phyloP scores from a whole-genome alignment of 1,284 basidiomycete genomes.

The Cystobasidium slooffiae region DNA sequence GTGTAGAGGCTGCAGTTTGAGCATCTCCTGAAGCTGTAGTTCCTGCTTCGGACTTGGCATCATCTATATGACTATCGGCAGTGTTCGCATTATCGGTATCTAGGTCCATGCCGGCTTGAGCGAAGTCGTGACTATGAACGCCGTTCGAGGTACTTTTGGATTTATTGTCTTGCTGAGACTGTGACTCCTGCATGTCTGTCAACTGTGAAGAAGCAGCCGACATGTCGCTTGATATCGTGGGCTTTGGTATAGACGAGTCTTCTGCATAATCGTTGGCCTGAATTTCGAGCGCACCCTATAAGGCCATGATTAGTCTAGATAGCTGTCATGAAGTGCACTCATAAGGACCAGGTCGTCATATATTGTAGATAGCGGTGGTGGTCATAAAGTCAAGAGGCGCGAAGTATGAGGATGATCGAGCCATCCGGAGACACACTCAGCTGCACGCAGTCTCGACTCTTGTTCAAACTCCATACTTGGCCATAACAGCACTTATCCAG shows the following conservation, averaged over 20 bases:
- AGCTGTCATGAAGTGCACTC: too few relatives aligned
- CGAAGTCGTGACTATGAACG: slow-evolving; percentile 9
- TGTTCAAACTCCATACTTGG: too few relatives aligned
- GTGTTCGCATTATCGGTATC: not conserved
- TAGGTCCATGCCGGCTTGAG: slow-evolving; percentile 15
- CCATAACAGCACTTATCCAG: not conserved
- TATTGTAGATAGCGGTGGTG: too few relatives aligned
- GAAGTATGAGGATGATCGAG: too few relatives aligned
- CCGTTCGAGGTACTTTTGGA: not conserved
- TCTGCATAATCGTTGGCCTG: slow-evolving; percentile 6
- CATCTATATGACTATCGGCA: not conserved
- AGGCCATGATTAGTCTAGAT: too few relatives aligned
- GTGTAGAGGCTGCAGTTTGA: slow-evolving; percentile 1
- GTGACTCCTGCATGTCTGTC: slow-evolving; percentile 16
- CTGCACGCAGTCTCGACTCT: too few relatives aligned
- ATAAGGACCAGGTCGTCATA: too few relatives aligned
- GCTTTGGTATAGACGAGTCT: slow-evolving; percentile 4
- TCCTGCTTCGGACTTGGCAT: slow-evolving; percentile 22
- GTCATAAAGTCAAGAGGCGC: too few relatives aligned
- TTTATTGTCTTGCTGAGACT: not conserved
- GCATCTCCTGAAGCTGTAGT: slow-evolving; percentile 8
- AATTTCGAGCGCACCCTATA: too few relatives aligned
- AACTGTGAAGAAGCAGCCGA: slow-evolving; percentile 18
- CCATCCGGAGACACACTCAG: too few relatives aligned
- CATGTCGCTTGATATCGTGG: slow-evolving; percentile 1